Evolutionary conservation across 1,139 yeast genomes (phyloP), one percentile per base, ranked within the genome.

Genomic region (Ogataea hybrid): DNA sequence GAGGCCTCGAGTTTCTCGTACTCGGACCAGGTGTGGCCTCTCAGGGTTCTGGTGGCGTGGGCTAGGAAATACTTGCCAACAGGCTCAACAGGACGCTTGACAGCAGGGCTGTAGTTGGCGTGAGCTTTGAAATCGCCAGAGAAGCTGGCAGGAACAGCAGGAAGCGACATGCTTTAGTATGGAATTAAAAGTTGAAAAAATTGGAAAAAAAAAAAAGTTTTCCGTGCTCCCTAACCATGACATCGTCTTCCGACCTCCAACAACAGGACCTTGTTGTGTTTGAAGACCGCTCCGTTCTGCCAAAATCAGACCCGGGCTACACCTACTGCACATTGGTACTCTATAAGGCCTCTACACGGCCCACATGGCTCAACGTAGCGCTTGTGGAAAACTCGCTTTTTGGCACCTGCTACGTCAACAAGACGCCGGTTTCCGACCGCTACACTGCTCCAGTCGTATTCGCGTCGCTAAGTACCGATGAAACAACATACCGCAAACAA

Each of bases 11-110:
- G 73, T 65, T 85, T 83, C 71, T 92, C 98, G 62, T 79, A 92
- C 69, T 94, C 97, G 41, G 97, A 88, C 96, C 97, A 92, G 46
- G 97, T 88, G 71, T 95, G 96, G 67, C 96, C 96, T 70, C 96
- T 82, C 57, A 90, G 75, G 49, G 95, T 81, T 75, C 98, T 85
- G 56, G 96, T 83, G 47, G 98, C 98, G 62, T 94, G 98, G 45
- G 97, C 96, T 61, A 94, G 75, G 71, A 88, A 92, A 64, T 79
- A 85, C 53, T 94, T 94, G 43, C 99, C 99, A 54, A 90, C 97
- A 28, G 98, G 97, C 70, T 92, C 98, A 53, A 90, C 75, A 49
- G 92, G 84, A 65, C 96, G 90, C 63, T 87, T 86, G 41, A 77
- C 77, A 43, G 95, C 81, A 23, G 82, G 75, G 37, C 88, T 62